phyloP scores from a whole-genome alignment of 441 rosid genomes.

The Daphne laureola region DNA sequence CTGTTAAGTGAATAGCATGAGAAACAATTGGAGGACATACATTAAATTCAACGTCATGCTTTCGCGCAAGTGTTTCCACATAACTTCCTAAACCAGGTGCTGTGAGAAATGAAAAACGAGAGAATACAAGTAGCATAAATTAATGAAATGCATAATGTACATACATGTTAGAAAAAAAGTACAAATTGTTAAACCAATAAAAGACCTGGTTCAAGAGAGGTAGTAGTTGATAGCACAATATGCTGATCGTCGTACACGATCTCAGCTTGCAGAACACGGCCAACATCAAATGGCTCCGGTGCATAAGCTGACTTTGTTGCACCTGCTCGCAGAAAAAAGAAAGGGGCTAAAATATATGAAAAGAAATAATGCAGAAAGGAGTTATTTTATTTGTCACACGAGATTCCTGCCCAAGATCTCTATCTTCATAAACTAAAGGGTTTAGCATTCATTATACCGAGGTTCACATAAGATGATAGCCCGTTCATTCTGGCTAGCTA shows the following conservation, averaged over 20 bases:
- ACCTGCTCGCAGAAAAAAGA: constrained; percentile 38
- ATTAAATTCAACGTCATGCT: constrained; percentile 82
- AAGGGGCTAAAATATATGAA: not conserved
- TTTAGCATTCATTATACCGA: no score
- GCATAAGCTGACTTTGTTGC: constrained; percentile 88
- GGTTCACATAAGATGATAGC: no score
- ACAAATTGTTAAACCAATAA: constrained; percentile 4
- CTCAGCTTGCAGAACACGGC: constrained; percentile 63
- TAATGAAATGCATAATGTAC: no score
- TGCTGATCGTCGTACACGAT: constrained; percentile 40
- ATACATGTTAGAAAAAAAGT: no score
- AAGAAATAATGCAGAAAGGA: no score
- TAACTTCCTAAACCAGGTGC: constrained; percentile 96
- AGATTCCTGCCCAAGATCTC: no score
- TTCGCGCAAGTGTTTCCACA: constrained; percentile 87
- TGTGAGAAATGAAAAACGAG: constrained; percentile 14
- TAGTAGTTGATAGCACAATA: constrained; percentile 55
- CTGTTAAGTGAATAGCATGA: no score
- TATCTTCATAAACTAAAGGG: no score
- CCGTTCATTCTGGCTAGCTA: no score
- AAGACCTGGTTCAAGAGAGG: constrained; percentile 78
- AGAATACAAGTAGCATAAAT: no score
- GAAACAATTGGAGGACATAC: constrained; percentile 28
- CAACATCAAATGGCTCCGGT: constrained; percentile 93
- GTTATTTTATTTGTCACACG: no score